A percentile compares a stretch with the other conserved stretches of the same genome.
phyloP scores from a whole-genome alignment of 257 asterid genomes.

The Leonotis leonurus region DNA sequence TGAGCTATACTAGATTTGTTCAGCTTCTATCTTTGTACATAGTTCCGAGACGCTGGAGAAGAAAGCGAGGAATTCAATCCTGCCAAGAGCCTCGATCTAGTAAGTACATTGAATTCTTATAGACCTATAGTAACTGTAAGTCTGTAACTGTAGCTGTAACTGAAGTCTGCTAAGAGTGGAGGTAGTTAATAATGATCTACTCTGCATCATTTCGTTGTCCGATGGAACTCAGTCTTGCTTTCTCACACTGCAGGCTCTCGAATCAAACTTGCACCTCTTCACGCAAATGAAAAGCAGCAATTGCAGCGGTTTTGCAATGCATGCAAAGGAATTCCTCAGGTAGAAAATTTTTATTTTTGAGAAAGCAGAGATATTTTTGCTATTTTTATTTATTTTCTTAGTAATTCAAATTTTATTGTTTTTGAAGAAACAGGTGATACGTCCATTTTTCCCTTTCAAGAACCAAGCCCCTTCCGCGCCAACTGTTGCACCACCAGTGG shows the following conservation, averaged over 20 bases:
- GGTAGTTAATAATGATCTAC: not conserved
- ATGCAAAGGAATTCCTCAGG: slow-evolving; percentile 99
- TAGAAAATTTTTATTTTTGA: not conserved
- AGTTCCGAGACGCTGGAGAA: slow-evolving; percentile 83
- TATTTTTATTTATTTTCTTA: not conserved
- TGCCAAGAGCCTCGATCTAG: slow-evolving; percentile 78
- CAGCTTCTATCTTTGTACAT: slow-evolving; percentile 42
- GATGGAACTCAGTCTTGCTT: slow-evolving; percentile 6
- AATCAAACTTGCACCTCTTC: slow-evolving; percentile 54
- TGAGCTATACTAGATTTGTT: slow-evolving; percentile 22
- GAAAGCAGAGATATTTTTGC: not conserved
- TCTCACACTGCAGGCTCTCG: slow-evolving; percentile 46
- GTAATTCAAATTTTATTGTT: not conserved
- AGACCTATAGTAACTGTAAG: too few relatives aligned
- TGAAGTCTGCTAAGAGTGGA: not conserved
- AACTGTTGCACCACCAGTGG: slow-evolving; percentile 52
- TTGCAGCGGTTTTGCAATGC: slow-evolving; percentile 82
- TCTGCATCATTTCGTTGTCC: not conserved
- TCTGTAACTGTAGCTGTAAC: too few relatives aligned
- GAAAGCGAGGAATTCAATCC: slow-evolving; percentile 52
- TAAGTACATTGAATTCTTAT: slow-evolving; percentile 55
- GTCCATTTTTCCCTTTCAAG: slow-evolving; percentile 43
- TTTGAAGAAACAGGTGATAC: slow-evolving; percentile 45
- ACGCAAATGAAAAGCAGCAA: slow-evolving; percentile 53
- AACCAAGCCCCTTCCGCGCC: slow-evolving; percentile 36